Percentiles rank a stretch among this genome's conserved stretches.
Conservation (phyloP, 257 asterid species). For the Salvia splendens region DNA sequence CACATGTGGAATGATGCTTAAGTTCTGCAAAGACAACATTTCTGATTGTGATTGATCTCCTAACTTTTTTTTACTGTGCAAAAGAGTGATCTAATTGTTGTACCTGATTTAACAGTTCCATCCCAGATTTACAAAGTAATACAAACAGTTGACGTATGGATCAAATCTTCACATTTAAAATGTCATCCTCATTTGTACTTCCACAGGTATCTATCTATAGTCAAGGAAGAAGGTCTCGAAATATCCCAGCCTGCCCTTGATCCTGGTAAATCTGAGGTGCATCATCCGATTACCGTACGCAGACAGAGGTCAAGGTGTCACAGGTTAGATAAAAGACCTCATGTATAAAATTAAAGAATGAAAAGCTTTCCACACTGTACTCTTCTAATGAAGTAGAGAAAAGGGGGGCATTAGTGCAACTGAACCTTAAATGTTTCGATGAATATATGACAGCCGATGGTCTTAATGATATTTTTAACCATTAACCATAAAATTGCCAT, state of each 20-base stretch:
- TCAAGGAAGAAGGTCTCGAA: constrained; percentile 85
- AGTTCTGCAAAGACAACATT: neutral
- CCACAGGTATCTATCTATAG: constrained; percentile 67
- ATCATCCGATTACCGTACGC: constrained; percentile 80
- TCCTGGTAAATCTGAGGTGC: constrained; percentile 61
- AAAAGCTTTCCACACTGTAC: constrained; percentile 31
- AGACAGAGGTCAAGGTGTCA: constrained; percentile 61
- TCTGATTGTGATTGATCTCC: neutral
- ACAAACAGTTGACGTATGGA: neutral
- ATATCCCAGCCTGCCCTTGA: constrained; percentile 96
- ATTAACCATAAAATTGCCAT: neutral
- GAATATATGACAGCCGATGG: neutral
- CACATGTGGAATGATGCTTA: neutral
- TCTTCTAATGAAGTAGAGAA: neutral
- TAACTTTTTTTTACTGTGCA: no score
- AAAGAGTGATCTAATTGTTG: neutral
- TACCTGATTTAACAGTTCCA: neutral
- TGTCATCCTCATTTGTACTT: constrained; percentile 25
- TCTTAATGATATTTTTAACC: constrained; percentile 1
- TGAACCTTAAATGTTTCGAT: neutral
- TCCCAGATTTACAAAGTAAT: neutral
- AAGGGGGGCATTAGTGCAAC: neutral
- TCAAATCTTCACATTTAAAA: neutral
- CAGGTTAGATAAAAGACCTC: constrained; percentile 56
- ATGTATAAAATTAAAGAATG: constrained; percentile 2